These are phyloP conservation scores for Vicia faba DNA, from an alignment of 306 rosid species.

Conservation along the genomic window DNA sequence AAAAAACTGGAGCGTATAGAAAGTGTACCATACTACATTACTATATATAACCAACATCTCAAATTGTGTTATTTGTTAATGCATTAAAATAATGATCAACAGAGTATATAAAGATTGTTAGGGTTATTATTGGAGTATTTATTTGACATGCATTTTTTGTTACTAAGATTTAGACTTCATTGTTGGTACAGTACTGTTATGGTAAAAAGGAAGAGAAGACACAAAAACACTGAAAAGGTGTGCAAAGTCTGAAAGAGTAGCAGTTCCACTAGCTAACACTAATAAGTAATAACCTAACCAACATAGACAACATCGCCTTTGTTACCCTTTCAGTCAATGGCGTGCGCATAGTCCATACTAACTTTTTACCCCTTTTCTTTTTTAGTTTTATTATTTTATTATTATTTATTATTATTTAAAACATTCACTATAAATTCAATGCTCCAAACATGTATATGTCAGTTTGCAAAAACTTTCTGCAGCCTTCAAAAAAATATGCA, in stretches of 20 bases:
- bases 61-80: not conserved
- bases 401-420: not conserved
- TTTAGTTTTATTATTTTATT: not conserved
- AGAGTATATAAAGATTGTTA: not conserved
- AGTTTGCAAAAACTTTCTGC: slow-evolving; percentile 76
- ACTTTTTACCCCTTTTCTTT: not conserved
- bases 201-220: not conserved
- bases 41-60: not conserved
- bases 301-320: slow-evolving; percentile 13
- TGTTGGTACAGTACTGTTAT: not conserved
- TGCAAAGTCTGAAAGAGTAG: slow-evolving; percentile 2
- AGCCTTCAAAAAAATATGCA: slow-evolving; percentile 71
- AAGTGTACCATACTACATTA: not conserved
- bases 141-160: not conserved
- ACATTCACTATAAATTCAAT: no score
- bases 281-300: slow-evolving; percentile 3
- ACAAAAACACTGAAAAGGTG: slow-evolving; percentile 22
- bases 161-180: not conserved
- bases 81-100: not conserved
- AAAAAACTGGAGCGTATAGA: slow-evolving; percentile 10
- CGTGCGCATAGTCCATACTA: slow-evolving; percentile 15
- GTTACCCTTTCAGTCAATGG: slow-evolving; percentile 26
- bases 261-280: slow-evolving; percentile 21
- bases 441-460: slow-evolving; percentile 30
- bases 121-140: no score